phyloP scores from a whole-genome alignment of 352 stramenopile species.

The Vaucheria bursata region DNA sequence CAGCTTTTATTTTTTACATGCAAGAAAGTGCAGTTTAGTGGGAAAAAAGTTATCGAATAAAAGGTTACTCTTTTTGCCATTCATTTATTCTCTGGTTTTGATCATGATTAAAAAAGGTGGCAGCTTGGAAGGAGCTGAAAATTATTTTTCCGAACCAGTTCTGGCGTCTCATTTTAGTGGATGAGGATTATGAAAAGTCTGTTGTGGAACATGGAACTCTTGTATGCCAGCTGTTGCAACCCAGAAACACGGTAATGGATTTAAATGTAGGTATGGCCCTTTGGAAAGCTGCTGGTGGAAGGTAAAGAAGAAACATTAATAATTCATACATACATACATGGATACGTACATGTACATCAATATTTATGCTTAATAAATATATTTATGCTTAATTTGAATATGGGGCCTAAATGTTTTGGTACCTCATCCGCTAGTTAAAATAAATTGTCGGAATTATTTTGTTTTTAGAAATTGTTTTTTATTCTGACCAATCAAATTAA shows the following conservation, averaged over 20 bases:
- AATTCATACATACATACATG: too few species aligned
- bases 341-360: too few species aligned
- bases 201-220: slow-evolving; percentile 60
- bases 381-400: too few species aligned
- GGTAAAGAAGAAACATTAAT: background rate
- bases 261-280: slow-evolving; percentile 92
- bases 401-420: too few species aligned
- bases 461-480: too few species aligned
- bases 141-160: slow-evolving; percentile 65
- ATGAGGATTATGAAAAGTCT: slow-evolving; percentile 62
- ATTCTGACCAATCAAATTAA: too few species aligned
- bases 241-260: slow-evolving; percentile 86
- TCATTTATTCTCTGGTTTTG: background rate
- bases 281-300: slow-evolving; percentile 79
- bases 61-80: background rate
- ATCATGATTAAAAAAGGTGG: background rate
- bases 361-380: too few species aligned
- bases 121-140: slow-evolving; percentile 68
- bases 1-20: background rate
- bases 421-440: too few species aligned
- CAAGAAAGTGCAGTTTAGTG: background rate
- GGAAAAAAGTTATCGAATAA: background rate
- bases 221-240: slow-evolving; percentile 67
- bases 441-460: too few species aligned
- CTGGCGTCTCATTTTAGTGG: slow-evolving; percentile 71